Percentiles rank a stretch among this genome's conserved stretches.
phyloP scores from a whole-genome alignment of 768 basidiomycete species.

The Chalciporus chontae region DNA sequence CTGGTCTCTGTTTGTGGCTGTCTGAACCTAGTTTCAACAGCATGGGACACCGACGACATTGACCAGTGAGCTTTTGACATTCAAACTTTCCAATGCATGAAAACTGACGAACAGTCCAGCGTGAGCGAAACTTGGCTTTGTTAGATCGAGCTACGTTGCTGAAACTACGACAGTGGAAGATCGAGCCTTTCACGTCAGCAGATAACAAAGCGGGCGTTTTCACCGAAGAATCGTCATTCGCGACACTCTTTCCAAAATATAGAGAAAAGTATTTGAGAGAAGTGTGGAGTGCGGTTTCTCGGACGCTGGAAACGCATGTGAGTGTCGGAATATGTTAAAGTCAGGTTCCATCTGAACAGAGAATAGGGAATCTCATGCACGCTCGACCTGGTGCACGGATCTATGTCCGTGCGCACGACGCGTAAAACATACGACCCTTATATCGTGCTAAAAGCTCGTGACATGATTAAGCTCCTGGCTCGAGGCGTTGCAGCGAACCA shows the following conservation, averaged over 20 bases:
- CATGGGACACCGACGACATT: slow-evolving; percentile 99
- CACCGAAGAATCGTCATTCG: slow-evolving; percentile 95
- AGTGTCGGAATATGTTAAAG: slow-evolving; percentile 19
- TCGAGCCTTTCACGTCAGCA: slow-evolving; percentile 68
- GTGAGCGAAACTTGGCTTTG: slow-evolving; percentile 33
- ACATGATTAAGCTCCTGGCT: slow-evolving; percentile 92
- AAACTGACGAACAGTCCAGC: slow-evolving; percentile 28
- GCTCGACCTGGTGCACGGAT: slow-evolving; percentile 92
- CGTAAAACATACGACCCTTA: slow-evolving; percentile 98
- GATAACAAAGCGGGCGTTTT: slow-evolving; percentile 86
- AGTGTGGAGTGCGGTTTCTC: slow-evolving; percentile 89
- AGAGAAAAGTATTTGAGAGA: slow-evolving; percentile 95
- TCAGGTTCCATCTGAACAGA: not conserved
- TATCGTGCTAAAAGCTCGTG: slow-evolving; percentile 91
- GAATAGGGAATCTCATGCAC: slow-evolving; percentile 82
- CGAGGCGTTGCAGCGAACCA: slow-evolving; percentile 84
- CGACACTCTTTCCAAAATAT: slow-evolving; percentile 97
- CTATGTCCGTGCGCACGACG: slow-evolving; percentile 96
- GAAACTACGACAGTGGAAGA: slow-evolving; percentile 65
- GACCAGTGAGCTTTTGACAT: slow-evolving; percentile 75
- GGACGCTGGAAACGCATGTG: slow-evolving; percentile 78
- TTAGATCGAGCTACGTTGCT: slow-evolving; percentile 2
- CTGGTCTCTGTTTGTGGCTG: not conserved
- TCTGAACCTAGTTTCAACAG: slow-evolving; percentile 40
- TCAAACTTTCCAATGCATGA: slow-evolving; percentile 1